Percentiles rank a stretch among this genome's conserved stretches.
Evolutionary conservation across 2,329 filamentous ascomycete species (phyloP).

Genomic region (Trichoderma afroharzianum): DNA sequence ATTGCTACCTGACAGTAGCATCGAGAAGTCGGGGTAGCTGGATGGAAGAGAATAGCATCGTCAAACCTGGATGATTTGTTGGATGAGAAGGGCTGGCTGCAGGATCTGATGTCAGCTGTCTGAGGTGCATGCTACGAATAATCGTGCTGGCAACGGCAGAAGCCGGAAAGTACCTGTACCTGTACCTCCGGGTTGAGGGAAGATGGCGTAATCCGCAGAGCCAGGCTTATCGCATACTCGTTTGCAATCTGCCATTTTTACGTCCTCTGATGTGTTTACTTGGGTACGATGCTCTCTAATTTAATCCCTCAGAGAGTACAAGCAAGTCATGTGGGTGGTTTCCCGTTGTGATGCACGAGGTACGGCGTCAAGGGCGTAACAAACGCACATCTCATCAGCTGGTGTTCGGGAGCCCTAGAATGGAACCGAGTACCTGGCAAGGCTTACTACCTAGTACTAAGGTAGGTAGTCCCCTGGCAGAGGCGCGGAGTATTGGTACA

Average conservation of each 20-base stretch:
- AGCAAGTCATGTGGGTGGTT: background rate
- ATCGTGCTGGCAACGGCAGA: background rate
- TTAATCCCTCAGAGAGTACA: background rate
- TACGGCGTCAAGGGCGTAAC: background rate
- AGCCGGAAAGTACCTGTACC: background rate
- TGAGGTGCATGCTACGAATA: background rate
- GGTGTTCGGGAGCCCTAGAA: background rate
- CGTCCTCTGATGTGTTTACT: background rate
- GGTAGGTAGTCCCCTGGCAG: background rate
- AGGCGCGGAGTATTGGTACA: background rate
- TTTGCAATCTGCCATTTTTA: background rate
- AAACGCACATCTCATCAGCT: background rate
- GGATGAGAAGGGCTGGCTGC: background rate
- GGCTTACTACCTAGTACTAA: no score
- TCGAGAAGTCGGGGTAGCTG: background rate
- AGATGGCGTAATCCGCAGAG: background rate
- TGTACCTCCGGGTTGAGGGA: background rate
- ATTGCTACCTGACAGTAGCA: background rate
- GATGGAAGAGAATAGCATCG: background rate
- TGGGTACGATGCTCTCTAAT: background rate
- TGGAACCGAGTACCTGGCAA: background rate
- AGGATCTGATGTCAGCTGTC: constrained; percentile 16
- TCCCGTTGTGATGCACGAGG: background rate
- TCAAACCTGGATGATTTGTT: background rate
- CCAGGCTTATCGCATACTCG: background rate